A percentile compares a stretch with the other conserved stretches of the same genome.
Conservation (phyloP, 225 moss, liverwort and hornwort genomes). For the Takakia lepidozioides region DNA sequence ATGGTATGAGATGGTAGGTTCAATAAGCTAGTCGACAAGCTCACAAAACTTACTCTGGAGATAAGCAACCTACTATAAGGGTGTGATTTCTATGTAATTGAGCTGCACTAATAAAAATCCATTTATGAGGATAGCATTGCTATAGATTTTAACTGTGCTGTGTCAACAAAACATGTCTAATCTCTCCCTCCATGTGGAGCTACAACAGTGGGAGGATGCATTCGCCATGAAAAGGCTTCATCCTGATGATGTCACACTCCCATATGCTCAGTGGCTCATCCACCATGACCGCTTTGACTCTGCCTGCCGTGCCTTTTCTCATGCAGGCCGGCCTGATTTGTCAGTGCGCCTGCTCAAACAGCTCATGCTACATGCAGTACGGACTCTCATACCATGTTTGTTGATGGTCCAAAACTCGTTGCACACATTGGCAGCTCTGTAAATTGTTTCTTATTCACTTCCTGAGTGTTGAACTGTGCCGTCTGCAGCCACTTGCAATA, state of each 20-base stretch:
- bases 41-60: not conserved
- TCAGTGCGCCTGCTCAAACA: slow-evolving; percentile 57
- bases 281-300: slow-evolving; percentile 74
- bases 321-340: slow-evolving; percentile 70
- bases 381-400: not conserved
- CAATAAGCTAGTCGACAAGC: not conserved
- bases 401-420: too few species aligned
- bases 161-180: slow-evolving; percentile 49
- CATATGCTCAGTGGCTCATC: slow-evolving; percentile 80
- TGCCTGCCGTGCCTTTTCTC: slow-evolving; percentile 56
- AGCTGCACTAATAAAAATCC: too few species aligned
- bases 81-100: too few species aligned
- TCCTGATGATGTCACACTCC: slow-evolving; percentile 65
- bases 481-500: too few species aligned
- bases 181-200: slow-evolving; percentile 87
- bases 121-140: too few species aligned
- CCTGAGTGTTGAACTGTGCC: too few species aligned
- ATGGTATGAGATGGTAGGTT: too few species aligned
- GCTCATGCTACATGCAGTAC: slow-evolving; percentile 69
- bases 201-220: slow-evolving; percentile 97
- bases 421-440: too few species aligned
- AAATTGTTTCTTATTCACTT: too few species aligned
- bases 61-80: not conserved
- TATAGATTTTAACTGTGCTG: not conserved
- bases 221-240: slow-evolving; percentile 75